Conservation (phyloP, 2,329 filamentous ascomycete genomes). For the Penicillium sp. region DNA sequence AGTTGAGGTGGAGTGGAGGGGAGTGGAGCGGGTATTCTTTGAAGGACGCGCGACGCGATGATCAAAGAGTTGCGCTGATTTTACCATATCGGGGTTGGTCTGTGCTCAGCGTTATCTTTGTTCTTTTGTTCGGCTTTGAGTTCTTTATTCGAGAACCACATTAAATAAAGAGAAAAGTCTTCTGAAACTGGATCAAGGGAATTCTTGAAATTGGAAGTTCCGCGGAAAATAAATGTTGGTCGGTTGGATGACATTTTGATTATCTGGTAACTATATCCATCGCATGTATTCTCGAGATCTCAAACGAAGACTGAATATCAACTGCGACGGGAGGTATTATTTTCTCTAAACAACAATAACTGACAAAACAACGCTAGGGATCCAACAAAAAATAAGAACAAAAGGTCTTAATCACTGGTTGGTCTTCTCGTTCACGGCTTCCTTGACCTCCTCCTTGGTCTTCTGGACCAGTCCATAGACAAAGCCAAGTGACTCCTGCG, state of each 20-base stretch:
- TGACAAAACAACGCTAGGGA: conserved; percentile 1
- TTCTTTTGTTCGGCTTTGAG: neutral
- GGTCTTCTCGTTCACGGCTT: conserved; percentile 52
- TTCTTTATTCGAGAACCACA: neutral
- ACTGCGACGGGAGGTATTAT: conserved; percentile 17
- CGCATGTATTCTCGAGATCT: neutral
- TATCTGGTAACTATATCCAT: neutral
- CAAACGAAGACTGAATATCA: neutral
- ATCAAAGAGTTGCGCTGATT: conserved; percentile 14
- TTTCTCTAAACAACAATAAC: conserved; percentile 21
- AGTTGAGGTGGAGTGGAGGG: neutral
- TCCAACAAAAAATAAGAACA: conserved; percentile 4
- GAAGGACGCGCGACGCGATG: conserved; percentile 25
- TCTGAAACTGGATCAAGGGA: neutral
- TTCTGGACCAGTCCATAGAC: conserved; percentile 58
- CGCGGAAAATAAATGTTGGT: neutral
- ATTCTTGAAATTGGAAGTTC: neutral
- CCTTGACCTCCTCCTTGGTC: conserved; percentile 64
- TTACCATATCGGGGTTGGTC: conserved; percentile 21
- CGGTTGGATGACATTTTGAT: neutral
- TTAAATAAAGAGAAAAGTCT: neutral
- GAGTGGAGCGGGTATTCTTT: neutral
- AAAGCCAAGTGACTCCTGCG: conserved; percentile 63
- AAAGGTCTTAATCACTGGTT: conserved; percentile 23
- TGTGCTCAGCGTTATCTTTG: conserved; percentile 20